Evolutionary conservation across 805 yeast species (phyloP).

Genomic region (Sugiyamaella boreocaroliniensis): DNA sequence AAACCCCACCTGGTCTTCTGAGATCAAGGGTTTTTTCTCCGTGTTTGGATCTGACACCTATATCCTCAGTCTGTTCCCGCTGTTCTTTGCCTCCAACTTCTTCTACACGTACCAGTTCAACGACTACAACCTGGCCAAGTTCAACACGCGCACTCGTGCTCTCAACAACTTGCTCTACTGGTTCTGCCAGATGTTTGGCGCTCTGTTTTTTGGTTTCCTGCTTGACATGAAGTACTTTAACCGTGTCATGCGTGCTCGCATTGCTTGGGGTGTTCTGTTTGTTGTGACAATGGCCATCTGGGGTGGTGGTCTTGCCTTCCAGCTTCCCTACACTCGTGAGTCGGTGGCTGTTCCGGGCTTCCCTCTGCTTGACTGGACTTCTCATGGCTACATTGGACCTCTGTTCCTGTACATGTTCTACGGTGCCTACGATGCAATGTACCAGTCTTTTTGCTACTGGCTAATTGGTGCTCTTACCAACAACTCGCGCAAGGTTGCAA

Average conservation of each 20-base stretch:
- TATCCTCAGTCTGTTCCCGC: conserved; percentile 49
- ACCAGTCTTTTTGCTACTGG: conserved; percentile 53
- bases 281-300: conserved; percentile 39
- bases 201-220: conserved; percentile 39
- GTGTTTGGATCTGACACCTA: conserved; percentile 38
- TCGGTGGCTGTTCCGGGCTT: conserved; percentile 1
- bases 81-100: conserved; percentile 58
- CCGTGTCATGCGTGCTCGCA: conserved; percentile 41
- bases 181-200: conserved; percentile 53
- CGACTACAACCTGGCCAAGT: conserved; percentile 47
- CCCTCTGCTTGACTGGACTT: conserved; percentile 40
- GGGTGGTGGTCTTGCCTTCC: conserved; percentile 28
- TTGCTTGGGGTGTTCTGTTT: conserved; percentile 40
- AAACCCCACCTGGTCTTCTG: conserved; percentile 42
- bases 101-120: conserved; percentile 59
- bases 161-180: conserved; percentile 54
- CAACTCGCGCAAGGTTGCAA: conserved; percentile 46
- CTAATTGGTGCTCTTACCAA: conserved; percentile 51
- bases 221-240: conserved; percentile 39
- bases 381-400: conserved; percentile 46
- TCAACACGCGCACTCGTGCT: conserved; percentile 55
- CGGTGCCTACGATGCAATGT: conserved; percentile 52
- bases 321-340: conserved; percentile 26
- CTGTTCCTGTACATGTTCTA: conserved; percentile 55
- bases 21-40: conserved; percentile 35